Evolutionary conservation across 345 rosid species (phyloP).

Genomic region (Diplotaxis tenuifolia): DNA sequence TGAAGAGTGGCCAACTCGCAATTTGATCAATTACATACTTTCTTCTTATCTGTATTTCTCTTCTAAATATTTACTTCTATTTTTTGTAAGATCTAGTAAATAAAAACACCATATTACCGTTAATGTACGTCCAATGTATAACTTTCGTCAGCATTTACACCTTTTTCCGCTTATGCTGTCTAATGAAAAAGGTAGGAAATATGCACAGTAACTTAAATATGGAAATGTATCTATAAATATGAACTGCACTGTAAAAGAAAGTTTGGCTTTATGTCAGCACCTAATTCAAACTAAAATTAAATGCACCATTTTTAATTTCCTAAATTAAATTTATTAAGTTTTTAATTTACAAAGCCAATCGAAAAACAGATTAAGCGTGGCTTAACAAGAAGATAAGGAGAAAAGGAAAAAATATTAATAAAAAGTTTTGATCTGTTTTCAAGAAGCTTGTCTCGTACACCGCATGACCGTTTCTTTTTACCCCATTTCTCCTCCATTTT

Average conservation of each 20-base stretch:
- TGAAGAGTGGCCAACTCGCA: not conserved
- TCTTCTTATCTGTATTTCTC: not conserved
- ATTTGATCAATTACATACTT: not conserved
- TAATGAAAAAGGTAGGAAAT: not conserved
- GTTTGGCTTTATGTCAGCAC: not conserved
- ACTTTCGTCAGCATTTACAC: not conserved
- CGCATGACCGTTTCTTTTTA: slow-evolving; percentile 34
- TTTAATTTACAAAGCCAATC: not conserved
- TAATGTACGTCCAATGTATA: not conserved
- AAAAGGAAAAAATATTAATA: not conserved
- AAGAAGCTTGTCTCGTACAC: slow-evolving; percentile 38
- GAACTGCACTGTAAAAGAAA: not conserved
- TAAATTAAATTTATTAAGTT: too few relatives aligned
- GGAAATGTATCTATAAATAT: not conserved
- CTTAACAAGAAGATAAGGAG: slow-evolving; percentile 1
- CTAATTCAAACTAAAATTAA: not conserved
- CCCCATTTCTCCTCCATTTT: not conserved
- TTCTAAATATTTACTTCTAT: not conserved
- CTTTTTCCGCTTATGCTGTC: not conserved
- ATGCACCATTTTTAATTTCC: not conserved
- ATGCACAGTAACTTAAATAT: not conserved
- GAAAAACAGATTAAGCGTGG: not conserved
- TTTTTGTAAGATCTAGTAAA: not conserved
- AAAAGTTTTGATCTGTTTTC: not conserved
- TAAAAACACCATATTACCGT: not conserved